These are phyloP conservation scores for Cryphonectria radicalis DNA, from an alignment of 2,329 filamentous ascomycete genomes.

Conservation along the genomic window DNA sequence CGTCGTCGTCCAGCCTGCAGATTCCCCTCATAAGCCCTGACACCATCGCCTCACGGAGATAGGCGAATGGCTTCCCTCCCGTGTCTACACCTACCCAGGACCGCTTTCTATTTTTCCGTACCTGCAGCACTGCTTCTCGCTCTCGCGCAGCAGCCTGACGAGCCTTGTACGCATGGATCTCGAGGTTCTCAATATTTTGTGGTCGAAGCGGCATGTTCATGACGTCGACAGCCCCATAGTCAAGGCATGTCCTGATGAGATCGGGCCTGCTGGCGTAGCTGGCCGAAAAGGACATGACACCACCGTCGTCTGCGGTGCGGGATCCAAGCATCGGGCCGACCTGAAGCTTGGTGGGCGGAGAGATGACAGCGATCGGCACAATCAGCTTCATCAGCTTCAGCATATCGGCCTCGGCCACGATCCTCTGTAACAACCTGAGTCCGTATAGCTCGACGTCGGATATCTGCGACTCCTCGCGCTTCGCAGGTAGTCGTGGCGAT, in stretches of 20 bases:
- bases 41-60: constrained; percentile 91
- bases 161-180: constrained; percentile 82
- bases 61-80: constrained; percentile 84
- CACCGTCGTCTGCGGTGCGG: constrained; percentile 8
- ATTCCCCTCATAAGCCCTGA: constrained; percentile 88
- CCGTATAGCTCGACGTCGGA: constrained; percentile 58
- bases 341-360: constrained; percentile 19
- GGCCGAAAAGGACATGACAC: constrained; percentile 9
- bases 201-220: constrained; percentile 77
- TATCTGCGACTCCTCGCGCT: constrained; percentile 38
- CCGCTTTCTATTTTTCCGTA: constrained; percentile 77
- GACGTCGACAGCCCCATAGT: constrained; percentile 86
- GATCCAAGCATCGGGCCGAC: constrained; percentile 14
- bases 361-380: constrained; percentile 59
- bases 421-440: constrained; percentile 57
- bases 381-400: constrained; percentile 61
- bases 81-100: constrained; percentile 86
- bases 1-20: constrained; percentile 69
- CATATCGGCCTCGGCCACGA: constrained; percentile 62
- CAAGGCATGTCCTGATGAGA: constrained; percentile 66
- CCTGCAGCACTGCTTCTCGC: constrained; percentile 71
- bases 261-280: constrained; percentile 19
- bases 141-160: constrained; percentile 77
- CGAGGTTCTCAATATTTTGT: constrained; percentile 74
- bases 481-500: constrained; percentile 30